Evolutionary conservation across 768 basidiomycete species (phyloP).

Genomic region (Mycena vitilis): DNA sequence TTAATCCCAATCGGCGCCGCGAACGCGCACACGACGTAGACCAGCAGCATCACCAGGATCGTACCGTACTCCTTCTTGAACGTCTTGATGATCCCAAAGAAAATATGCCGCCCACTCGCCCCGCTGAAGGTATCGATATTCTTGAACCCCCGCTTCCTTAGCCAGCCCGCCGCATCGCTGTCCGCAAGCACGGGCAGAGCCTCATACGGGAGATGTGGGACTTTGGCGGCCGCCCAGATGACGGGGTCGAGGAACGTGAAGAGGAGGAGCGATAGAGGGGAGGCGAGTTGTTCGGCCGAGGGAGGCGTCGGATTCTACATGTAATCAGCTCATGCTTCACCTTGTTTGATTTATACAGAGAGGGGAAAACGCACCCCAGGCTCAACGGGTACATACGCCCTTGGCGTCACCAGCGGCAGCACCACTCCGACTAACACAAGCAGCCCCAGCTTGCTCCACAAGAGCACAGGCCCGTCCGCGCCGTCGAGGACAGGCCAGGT

Average conservation of each 20-base stretch:
- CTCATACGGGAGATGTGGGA: conserved; percentile 60
- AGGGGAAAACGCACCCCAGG: conserved; percentile 53
- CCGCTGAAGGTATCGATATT: conserved; percentile 36
- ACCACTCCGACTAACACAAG: conserved; percentile 57
- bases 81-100: conserved; percentile 33
- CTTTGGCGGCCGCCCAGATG: conserved; percentile 53
- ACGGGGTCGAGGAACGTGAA: conserved; percentile 68
- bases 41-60: conserved; percentile 22
- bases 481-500: conserved; percentile 57
- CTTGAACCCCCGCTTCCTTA: conserved; percentile 33
- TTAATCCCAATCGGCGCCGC: conserved; percentile 36
- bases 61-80: conserved; percentile 32
- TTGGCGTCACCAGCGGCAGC: conserved; percentile 65
- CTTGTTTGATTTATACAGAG: too few relatives aligned
- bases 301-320: conserved; percentile 45
- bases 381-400: conserved; percentile 65
- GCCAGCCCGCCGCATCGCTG: conserved; percentile 23
- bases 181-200: conserved; percentile 73
- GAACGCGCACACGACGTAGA: conserved; percentile 32
- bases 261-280: conserved; percentile 54
- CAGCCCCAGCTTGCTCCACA: conserved; percentile 60
- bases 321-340: too few relatives aligned
- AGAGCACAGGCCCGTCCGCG: conserved; percentile 54
- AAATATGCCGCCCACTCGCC: conserved; percentile 26
- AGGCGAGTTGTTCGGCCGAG: conserved; percentile 64